Conservation (phyloP, 805 yeast genomes). For the Spathaspora passalidarum region DNA sequence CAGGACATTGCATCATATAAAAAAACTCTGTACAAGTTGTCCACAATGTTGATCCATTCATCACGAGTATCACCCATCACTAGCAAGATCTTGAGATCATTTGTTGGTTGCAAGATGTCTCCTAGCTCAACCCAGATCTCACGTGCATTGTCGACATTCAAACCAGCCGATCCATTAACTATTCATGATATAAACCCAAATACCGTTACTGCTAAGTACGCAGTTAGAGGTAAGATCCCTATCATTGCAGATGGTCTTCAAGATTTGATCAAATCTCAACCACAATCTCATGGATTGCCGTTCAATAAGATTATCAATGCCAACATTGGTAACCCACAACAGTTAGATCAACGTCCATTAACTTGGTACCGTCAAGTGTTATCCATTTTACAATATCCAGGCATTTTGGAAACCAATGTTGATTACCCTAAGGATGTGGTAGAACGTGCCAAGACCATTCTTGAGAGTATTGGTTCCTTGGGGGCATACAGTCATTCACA, state of each 20-base stretch:
- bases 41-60: background rate
- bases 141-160: conserved; percentile 7
- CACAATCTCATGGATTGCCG: conserved; percentile 63
- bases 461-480: conserved; percentile 69
- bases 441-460: conserved; percentile 61
- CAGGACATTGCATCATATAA: no score
- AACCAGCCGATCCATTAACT: conserved; percentile 13
- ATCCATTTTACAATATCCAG: conserved; percentile 83
- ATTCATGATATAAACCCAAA: conserved; percentile 60
- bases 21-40: background rate
- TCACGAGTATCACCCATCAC: background rate
- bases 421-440: conserved; percentile 66
- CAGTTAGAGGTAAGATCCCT: conserved; percentile 95
- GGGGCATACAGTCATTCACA: conserved; percentile 97
- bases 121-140: background rate
- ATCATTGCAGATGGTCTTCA: conserved; percentile 84
- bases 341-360: conserved; percentile 87
- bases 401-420: conserved; percentile 42
- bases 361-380: conserved; percentile 94
- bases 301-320: conserved; percentile 79
- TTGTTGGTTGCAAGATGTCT: background rate
- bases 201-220: conserved; percentile 86
- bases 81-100: background rate
- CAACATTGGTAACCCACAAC: conserved; percentile 98
- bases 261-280: conserved; percentile 43